A percentile compares a stretch with the other conserved stretches of the same genome.
Evolutionary conservation across 345 rosid genomes (phyloP).

Genomic region (Eucalyptus virginea): DNA sequence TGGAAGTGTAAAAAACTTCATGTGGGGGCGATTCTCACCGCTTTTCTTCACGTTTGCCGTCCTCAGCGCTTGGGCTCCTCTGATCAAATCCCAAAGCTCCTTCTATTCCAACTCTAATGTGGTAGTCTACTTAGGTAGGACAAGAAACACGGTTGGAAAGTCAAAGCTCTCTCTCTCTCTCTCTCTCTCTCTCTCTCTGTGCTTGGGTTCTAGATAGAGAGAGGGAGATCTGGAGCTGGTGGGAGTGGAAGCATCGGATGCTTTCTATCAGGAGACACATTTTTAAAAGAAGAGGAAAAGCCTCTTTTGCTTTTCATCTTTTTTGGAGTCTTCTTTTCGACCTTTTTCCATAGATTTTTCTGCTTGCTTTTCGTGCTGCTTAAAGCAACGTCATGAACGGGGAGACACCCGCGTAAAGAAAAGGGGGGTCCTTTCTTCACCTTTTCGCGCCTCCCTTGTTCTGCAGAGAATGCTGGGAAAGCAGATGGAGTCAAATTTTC

Average conservation of each 20-base stretch:
- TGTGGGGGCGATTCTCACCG: background rate
- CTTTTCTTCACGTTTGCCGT: background rate
- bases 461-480: background rate
- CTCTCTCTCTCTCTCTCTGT: background rate
- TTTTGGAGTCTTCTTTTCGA: background rate
- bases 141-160: background rate
- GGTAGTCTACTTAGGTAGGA: background rate
- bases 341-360: background rate
- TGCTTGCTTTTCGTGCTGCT: background rate
- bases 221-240: background rate
- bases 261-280: background rate
- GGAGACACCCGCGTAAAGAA: constrained; percentile 8
- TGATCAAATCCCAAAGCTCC: background rate
- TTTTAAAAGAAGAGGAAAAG: background rate
- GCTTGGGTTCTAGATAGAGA: background rate
- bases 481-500: background rate
- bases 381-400: constrained; percentile 1
- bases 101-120: background rate
- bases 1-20: background rate
- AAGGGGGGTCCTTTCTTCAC: background rate
- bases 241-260: background rate
- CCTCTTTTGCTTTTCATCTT: background rate
- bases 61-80: background rate
- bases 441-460: background rate
- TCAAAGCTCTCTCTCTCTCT: background rate